Evolutionary conservation across 345 rosid species (phyloP).

Genomic region (Populus euphratica): DNA sequence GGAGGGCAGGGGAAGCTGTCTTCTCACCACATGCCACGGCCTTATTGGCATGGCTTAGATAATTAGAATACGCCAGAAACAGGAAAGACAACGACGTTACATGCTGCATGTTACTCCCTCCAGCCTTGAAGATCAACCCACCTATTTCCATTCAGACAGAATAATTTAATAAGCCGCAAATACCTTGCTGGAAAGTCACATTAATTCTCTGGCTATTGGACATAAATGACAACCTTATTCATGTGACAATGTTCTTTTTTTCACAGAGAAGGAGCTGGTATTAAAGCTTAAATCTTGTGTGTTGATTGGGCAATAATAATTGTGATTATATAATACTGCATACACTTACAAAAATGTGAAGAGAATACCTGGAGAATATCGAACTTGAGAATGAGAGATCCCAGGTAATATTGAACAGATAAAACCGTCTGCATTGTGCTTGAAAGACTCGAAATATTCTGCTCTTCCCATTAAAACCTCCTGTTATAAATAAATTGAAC

Average conservation of each 20-base stretch:
- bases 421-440: conserved; percentile 83
- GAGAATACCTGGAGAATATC: conserved; percentile 78
- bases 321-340: background rate
- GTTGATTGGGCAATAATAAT: background rate
- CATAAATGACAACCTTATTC: conserved; percentile 3
- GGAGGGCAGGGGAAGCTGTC: conserved; percentile 28
- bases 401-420: conserved; percentile 93
- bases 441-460: conserved; percentile 76
- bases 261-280: background rate
- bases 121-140: conserved; percentile 36
- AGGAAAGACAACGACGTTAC: conserved; percentile 37
- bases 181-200: background rate
- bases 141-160: conserved; percentile 4
- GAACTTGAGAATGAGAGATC: conserved; percentile 85
- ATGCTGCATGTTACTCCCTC: conserved; percentile 41
- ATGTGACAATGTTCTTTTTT: conserved; percentile 9
- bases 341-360: background rate
- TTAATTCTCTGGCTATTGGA: conserved; percentile 4
- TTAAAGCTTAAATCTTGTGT: background rate
- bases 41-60: conserved; percentile 36
- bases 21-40: conserved; percentile 25
- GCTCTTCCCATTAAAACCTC: conserved; percentile 96
- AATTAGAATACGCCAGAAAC: conserved; percentile 26
- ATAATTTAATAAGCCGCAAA: background rate
- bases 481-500: conserved; percentile 33